Conservation (phyloP, 805 yeast genomes). For the Sungouiozyma intestinalis region DNA sequence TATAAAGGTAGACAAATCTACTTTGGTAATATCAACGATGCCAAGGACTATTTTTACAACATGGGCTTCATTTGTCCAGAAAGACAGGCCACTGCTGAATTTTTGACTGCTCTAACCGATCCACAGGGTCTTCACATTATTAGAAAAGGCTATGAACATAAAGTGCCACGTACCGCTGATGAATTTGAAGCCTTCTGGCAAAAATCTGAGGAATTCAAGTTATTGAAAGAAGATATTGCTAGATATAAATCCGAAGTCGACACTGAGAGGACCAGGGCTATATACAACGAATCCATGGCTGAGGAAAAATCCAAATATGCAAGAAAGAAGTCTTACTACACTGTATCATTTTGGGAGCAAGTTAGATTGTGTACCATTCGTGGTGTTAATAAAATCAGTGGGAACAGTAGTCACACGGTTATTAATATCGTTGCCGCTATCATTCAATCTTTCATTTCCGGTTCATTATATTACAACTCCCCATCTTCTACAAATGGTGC, state of each 20-base stretch:
- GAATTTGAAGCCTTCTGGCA: constrained; percentile 42
- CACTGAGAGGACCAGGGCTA: constrained; percentile 28
- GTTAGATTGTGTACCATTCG: constrained; percentile 39
- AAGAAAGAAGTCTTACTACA: constrained; percentile 18
- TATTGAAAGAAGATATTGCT: constrained; percentile 36
- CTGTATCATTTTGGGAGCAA: constrained; percentile 34
- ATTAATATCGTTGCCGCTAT: constrained; percentile 26
- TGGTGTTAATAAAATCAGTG: constrained; percentile 44
- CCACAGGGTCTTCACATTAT: constrained; percentile 35
- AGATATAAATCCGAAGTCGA: constrained; percentile 18
- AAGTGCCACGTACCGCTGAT: constrained; percentile 47
- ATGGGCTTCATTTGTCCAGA: constrained; percentile 51
- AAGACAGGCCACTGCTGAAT: constrained; percentile 53
- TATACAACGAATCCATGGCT: constrained; percentile 23
- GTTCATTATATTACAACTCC: constrained; percentile 51
- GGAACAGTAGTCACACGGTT: constrained; percentile 44
- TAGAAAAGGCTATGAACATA: constrained; percentile 36
- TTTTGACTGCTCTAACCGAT: constrained; percentile 50
- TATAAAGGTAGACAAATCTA: constrained; percentile 46
- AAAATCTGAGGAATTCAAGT: constrained; percentile 31
- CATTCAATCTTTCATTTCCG: constrained; percentile 48
- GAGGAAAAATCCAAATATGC: constrained; percentile 22
- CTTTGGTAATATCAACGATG: constrained; percentile 41
- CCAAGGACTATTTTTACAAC: constrained; percentile 40
- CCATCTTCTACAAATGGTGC: constrained; percentile 44